A percentile compares a stretch with the other conserved stretches of the same genome.
Evolutionary conservation across 208 protist genomes (phyloP).

Genomic region (Wallacemonas collosoma): DNA sequence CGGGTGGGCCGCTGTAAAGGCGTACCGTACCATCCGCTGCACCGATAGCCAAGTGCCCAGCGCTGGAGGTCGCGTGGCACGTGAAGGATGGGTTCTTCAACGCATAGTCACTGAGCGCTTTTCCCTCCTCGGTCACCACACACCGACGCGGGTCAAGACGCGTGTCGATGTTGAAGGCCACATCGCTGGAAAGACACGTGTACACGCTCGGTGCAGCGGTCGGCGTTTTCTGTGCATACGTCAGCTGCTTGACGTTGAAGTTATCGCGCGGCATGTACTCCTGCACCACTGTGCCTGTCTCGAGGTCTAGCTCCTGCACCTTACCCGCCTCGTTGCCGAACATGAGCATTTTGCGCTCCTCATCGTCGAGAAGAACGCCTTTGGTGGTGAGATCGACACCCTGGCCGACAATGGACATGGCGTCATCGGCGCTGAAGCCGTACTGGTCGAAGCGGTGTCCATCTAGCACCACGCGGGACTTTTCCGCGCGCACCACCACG

Average conservation of each 20-base stretch:
- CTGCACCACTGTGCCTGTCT: conserved; percentile 48
- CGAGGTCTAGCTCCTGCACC: conserved; percentile 51
- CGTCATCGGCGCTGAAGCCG: background rate
- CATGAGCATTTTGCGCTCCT: conserved; percentile 47
- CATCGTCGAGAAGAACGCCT: conserved; percentile 47
- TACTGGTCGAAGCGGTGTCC: conserved; percentile 36
- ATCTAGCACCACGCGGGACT: conserved; percentile 26
- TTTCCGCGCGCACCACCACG: conserved; percentile 42
- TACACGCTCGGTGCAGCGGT: conserved; percentile 36
- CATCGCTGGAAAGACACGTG: conserved; percentile 51
- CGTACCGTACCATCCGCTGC: conserved; percentile 54
- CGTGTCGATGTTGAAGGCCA: conserved; percentile 72
- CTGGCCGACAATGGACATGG: conserved; percentile 26
- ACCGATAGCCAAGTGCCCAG: conserved; percentile 62
- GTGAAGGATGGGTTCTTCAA: conserved; percentile 42
- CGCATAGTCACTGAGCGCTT: conserved; percentile 40
- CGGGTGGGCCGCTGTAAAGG: conserved; percentile 64
- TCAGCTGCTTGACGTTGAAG: conserved; percentile 24
- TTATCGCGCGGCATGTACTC: conserved; percentile 37
- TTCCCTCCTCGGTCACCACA: conserved; percentile 45
- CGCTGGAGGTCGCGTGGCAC: conserved; percentile 56
- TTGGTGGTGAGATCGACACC: conserved; percentile 35
- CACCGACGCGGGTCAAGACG: conserved; percentile 53
- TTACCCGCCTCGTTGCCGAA: conserved; percentile 36
- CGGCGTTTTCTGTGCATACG: conserved; percentile 53